Evolutionary conservation across 148 eudicot species (phyloP), one percentile per base, ranked within the genome.

Genomic region (Tetragonia tetragonoides): DNA sequence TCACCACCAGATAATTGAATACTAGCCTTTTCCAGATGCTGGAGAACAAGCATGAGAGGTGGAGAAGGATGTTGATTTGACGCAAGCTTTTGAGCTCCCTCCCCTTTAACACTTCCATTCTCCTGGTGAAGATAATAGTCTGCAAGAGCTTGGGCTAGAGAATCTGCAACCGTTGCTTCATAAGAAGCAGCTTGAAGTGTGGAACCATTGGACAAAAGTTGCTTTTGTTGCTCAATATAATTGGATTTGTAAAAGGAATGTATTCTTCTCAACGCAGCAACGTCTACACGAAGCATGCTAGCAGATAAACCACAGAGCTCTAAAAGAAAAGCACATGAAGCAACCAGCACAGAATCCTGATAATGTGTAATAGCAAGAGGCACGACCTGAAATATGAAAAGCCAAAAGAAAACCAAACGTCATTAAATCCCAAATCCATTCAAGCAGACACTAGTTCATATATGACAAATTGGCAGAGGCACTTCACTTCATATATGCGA

Each of bases 251-350:
- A 88, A 80, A 95, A 95, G 66, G 89, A 78, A 81, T 88, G 88
- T 85, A 95, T 89, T 72, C 97, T 84, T 83, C 91, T 90, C 84
- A 95, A 85, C 62, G 90, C 90, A 82, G 98, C 90, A 78, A 92
- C 80, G 70, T 92, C 92, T 77, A 89, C 86, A 81, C 86, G 94
- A 72, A 95, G 94, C 83, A 85, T 82, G 64, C 83, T 85, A 78
- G 93, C 91, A 80, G 98, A 89, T 75, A 92, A 82, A 77, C 98
- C 97, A 86, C 97, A 92, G 63, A 95, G 89, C 86, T 95, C 98
- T 79, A 95, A 78, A 40, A 95, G 90, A 74, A 95, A 90, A 80
- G 92, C 92, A 83, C 98, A 95, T 63, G 98, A 92, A 71, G 97
- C 90, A 80, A 95, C 98, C 82, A 92, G 81, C 77, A 92, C 87